Conservation (phyloP, 208 protist genomes). For the Novymonas esmeraldas region DNA sequence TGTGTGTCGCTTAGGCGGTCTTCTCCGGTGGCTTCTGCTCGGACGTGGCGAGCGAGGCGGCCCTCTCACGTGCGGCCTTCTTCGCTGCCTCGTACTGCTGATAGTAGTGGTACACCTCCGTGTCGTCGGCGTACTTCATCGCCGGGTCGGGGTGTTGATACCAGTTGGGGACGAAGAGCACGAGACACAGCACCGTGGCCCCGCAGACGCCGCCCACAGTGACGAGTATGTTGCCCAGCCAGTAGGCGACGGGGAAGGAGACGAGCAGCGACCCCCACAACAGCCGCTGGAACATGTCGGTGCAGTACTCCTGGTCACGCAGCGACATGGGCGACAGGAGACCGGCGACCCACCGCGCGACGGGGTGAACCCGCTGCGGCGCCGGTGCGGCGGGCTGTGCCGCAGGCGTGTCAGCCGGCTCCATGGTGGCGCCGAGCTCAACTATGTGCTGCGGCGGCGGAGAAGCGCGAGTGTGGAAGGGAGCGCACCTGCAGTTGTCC, state of each 20-base stretch:
- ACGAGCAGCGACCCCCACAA: constrained; percentile 55
- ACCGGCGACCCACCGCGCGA: constrained; percentile 56
- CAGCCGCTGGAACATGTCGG: constrained; percentile 29
- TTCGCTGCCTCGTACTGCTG: constrained; percentile 41
- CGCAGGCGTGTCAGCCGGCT: constrained; percentile 4
- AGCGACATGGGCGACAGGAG: constrained; percentile 84
- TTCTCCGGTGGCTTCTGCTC: background rate
- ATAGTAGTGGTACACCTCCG: constrained; percentile 66
- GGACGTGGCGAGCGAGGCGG: background rate
- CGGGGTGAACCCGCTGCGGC: constrained; percentile 46
- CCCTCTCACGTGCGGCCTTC: constrained; percentile 14
- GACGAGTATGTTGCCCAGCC: constrained; percentile 57
- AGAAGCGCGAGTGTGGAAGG: too few relatives aligned
- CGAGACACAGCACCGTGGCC: constrained; percentile 38
- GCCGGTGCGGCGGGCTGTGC: background rate
- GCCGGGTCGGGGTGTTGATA: constrained; percentile 55
- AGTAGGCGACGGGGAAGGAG: constrained; percentile 65
- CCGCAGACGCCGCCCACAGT: constrained; percentile 39
- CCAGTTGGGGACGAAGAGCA: constrained; percentile 84
- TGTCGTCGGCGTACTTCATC: constrained; percentile 60
- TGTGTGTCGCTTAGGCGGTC: background rate
- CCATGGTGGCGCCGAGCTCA: too few relatives aligned
- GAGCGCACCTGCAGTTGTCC: too few relatives aligned
- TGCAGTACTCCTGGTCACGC: constrained; percentile 54
- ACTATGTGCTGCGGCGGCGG: too few relatives aligned